Evolutionary conservation across 2,329 filamentous ascomycete species (phyloP).

Genomic region (Amauroascus verrucosus): DNA sequence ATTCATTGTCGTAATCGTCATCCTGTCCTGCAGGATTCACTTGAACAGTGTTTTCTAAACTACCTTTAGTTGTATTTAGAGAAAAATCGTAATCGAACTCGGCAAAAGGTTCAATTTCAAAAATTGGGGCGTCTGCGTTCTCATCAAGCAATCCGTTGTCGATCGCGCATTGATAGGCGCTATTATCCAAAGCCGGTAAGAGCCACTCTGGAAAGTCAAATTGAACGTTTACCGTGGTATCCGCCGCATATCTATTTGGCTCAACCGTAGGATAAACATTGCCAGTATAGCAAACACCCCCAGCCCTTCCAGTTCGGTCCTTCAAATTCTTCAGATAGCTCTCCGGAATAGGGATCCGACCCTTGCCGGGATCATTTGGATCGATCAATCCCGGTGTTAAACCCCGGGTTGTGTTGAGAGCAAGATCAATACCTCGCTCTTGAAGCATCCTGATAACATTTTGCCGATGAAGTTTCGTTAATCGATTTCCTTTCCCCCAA

Average conservation of each 20-base stretch:
- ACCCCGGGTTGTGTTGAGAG: conserved; percentile 17
- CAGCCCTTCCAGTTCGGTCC: not conserved
- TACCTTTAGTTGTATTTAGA: no score
- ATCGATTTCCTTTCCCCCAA: conserved; percentile 22
- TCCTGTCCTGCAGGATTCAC: not conserved
- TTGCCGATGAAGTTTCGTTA: conserved; percentile 16
- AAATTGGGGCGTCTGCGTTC: no score
- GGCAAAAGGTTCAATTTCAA: no score
- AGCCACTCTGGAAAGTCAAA: not conserved
- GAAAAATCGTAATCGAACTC: no score
- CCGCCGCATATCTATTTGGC: no score
- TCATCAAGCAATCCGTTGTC: no score
- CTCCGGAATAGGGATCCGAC: conserved; percentile 13
- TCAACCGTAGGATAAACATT: no score
- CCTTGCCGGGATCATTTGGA: conserved; percentile 9
- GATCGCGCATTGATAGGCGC: no score
- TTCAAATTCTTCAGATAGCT: not conserved
- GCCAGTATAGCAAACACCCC: not conserved
- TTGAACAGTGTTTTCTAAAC: no score
- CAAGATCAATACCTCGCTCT: conserved; percentile 9
- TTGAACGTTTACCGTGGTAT: no score
- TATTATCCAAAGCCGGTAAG: no score
- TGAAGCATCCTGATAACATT: conserved; percentile 5
- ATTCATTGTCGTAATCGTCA: not conserved
- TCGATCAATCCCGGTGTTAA: conserved; percentile 18